These are phyloP conservation scores for Backusella macrospora DNA, from an alignment of 192 early-diverging fungal species.

Conservation along the genomic window DNA sequence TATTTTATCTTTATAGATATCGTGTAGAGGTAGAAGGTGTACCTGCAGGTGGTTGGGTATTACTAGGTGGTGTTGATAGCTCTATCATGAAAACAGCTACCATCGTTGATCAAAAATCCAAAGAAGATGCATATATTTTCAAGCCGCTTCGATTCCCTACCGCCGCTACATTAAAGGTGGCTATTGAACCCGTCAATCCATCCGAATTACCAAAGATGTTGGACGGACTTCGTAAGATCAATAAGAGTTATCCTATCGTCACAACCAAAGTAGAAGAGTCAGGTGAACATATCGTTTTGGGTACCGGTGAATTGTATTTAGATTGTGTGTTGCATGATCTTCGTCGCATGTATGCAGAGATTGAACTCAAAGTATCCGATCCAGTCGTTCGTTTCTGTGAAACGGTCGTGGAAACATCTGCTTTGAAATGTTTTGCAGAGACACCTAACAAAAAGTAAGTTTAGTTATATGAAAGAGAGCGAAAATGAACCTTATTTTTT, in stretches of 20 bases:
- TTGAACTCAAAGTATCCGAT: conserved; percentile 98
- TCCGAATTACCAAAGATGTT: conserved; percentile 98
- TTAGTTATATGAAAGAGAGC: not conserved
- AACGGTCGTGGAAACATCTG: conserved; percentile 92
- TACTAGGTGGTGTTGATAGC: conserved; percentile 89
- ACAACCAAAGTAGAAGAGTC: conserved; percentile 92
- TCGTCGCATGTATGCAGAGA: conserved; percentile 90
- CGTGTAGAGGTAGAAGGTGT: conserved; percentile 79
- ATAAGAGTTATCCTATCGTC: conserved; percentile 91
- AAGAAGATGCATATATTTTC: conserved; percentile 83
- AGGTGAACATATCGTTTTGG: conserved; percentile 95
- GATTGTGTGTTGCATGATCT: conserved; percentile 98
- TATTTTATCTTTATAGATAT: conserved; percentile 52
- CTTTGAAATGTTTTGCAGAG: conserved; percentile 95
- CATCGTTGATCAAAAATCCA: conserved; percentile 68
- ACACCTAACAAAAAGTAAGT: conserved; percentile 96
- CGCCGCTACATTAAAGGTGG: conserved; percentile 88
- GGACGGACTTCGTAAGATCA: conserved; percentile 93
- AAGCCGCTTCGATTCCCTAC: conserved; percentile 82
- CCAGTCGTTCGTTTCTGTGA: conserved; percentile 96
- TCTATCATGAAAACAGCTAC: conserved; percentile 97
- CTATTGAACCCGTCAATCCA: conserved; percentile 96
- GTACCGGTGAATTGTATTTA: conserved; percentile 94
- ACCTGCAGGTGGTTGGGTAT: conserved; percentile 87
- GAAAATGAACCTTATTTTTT: not conserved